Evolutionary conservation across 2,329 filamentous ascomycete genomes (phyloP), one percentile per base, ranked within the genome.

Genomic region (Pseudogymnoascus sp.): DNA sequence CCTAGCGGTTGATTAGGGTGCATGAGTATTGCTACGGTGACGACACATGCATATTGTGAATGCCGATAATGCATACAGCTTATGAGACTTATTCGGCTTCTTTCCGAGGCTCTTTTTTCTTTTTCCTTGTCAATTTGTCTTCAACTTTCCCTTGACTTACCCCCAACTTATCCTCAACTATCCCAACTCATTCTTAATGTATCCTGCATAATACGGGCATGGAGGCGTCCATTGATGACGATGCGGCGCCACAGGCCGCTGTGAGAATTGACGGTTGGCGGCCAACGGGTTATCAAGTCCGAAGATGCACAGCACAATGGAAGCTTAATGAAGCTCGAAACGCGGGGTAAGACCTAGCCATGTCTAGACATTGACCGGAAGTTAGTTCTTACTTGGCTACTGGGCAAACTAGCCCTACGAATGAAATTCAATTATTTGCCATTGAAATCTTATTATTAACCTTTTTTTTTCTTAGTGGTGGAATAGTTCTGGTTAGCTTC

Each of bases 331-430:
- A 16, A 51, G 45, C 45, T 51, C 45, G 3, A 51, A 51, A 51
- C 45, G 45, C 45, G 45, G 45, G 45, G 45, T 51, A 51, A 51
- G 45, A 28, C 45, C 43, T 51, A 51, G 45, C 45, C 45, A 51
- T 28, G 45, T 51, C 3, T 16, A 51, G 45, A 51, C 14, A 51
- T 51, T 51, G 23, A n/a, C 45, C 23, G 45, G 13, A 51, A 5
- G 13, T 28, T 51, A 51, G 45, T 28, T 51, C 28, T 51, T 31
- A 51, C 43, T 51, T 51, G 14, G 23, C 23, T 28, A 28, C 45
- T 51, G 45, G 45, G 23, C 45, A 16, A 25, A n/a, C 45, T 51
- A n/a, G 14, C 45, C 23, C 45, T 51, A 28, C 23, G 23, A 51
- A 51, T 51, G 45, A 28, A 51, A 51, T 28, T 25, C 3, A 8